A percentile compares a stretch with the other conserved stretches of the same genome.
These are phyloP conservation scores for Hygrophorus russula DNA, from an alignment of 768 basidiomycete species.

Conservation along the genomic window DNA sequence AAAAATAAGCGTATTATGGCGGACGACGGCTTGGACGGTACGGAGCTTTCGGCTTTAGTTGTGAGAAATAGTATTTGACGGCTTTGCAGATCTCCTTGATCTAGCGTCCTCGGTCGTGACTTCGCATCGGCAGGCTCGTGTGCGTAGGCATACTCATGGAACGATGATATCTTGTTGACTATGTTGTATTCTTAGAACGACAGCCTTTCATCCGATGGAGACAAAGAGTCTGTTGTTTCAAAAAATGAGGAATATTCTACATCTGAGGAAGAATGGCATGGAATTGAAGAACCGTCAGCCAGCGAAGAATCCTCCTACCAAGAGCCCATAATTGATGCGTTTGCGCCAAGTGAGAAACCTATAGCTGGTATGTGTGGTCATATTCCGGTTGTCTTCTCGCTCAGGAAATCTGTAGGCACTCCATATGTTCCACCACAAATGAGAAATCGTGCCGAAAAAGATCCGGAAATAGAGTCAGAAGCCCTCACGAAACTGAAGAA, in stretches of 20 bases:
- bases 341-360: not conserved
- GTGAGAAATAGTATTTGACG: not conserved
- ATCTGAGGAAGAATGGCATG: conserved; percentile 29
- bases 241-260: conserved; percentile 13
- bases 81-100: conserved; percentile 39
- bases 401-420: conserved; percentile 17
- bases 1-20: conserved; percentile 37
- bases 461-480: conserved; percentile 21
- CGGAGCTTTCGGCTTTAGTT: conserved; percentile 1
- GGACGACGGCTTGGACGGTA: conserved; percentile 82
- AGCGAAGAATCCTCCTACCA: conserved; percentile 9
- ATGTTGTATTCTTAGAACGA: conserved; percentile 7
- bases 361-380: conserved; percentile 5
- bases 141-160: not conserved
- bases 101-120: conserved; percentile 30
- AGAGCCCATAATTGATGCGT: not conserved
- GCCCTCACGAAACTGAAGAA: conserved; percentile 47
- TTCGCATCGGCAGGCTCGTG: conserved; percentile 1
- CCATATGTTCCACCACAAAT: conserved; percentile 81
- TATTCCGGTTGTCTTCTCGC: conserved; percentile 1
- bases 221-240: conserved; percentile 17
- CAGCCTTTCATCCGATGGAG: conserved; percentile 10
- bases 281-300: conserved; percentile 17
- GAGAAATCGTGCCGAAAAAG: conserved; percentile 26
- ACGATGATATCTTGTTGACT: conserved; percentile 3